A percentile compares a stretch with the other conserved stretches of the same genome.
phyloP scores from a whole-genome alignment of 345 rosid genomes.

The Capsella bursapastoris region DNA sequence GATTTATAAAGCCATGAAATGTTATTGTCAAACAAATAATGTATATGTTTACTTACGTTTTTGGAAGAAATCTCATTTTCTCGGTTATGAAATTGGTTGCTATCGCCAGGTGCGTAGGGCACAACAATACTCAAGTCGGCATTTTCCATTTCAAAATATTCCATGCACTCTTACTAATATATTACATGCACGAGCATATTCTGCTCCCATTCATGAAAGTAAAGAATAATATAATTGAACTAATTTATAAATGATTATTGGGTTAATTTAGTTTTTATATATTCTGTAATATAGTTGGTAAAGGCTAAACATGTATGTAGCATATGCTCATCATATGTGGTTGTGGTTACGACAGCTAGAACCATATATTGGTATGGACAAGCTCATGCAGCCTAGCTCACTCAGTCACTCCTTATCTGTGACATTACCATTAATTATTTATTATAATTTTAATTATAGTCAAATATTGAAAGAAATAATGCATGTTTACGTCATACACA shows the following conservation, averaged over 20 bases:
- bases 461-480: slow-evolving; percentile 19
- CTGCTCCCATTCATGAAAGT: slow-evolving; percentile 25
- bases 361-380: not conserved
- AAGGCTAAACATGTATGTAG: not conserved
- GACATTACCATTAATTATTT: not conserved
- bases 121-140: slow-evolving; percentile 16
- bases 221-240: not conserved
- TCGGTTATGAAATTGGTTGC: slow-evolving; percentile 30
- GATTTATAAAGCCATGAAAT: not conserved
- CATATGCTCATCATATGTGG: slow-evolving; percentile 16
- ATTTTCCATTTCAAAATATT: not conserved
- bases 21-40: not conserved
- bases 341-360: slow-evolving; percentile 4
- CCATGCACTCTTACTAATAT: slow-evolving; percentile 17
- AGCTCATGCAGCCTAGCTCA: not conserved
- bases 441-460: slow-evolving; percentile 14
- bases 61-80: slow-evolving; percentile 4
- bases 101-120: slow-evolving; percentile 32
- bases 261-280: not conserved
- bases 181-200: slow-evolving; percentile 28
- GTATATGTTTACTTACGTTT: not conserved
- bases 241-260: too few species aligned
- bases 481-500: slow-evolving; percentile 16
- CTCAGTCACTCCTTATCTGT: not conserved
- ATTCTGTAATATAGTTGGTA: not conserved